Evolutionary conservation across 169 alveolate species (phyloP).

Genomic region (Amoebophrya sp.): DNA sequence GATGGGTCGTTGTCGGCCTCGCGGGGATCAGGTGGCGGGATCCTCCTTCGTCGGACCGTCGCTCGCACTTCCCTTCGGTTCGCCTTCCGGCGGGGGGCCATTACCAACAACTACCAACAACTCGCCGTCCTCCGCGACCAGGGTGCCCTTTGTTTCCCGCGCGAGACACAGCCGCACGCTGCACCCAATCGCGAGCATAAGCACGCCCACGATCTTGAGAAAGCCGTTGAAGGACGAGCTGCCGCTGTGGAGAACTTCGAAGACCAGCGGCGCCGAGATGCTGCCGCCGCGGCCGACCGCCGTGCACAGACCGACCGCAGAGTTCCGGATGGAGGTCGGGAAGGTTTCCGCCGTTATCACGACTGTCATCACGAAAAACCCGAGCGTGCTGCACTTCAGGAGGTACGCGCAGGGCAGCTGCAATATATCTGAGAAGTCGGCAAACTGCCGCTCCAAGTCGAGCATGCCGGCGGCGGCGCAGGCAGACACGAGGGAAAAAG

Average conservation of each 20-base stretch:
- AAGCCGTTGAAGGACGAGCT: neutral
- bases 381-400: neutral
- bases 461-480: neutral
- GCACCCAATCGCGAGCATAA: neutral
- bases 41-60: no score
- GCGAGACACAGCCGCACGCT: neutral
- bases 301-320: neutral
- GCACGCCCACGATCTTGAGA: neutral
- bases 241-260: neutral
- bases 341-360: neutral
- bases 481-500: neutral
- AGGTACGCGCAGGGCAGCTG: neutral
- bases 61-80: no score
- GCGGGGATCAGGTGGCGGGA: no score
- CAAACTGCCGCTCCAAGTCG: neutral
- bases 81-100: no score
- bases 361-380: neutral
- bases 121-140: neutral
- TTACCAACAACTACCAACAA: no score
- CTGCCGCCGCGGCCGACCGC: neutral
- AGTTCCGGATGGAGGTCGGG: neutral
- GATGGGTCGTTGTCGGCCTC: no score
- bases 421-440: neutral
- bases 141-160: neutral
- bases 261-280: neutral